Evolutionary conservation across 345 rosid genomes (phyloP).

Genomic region (Bretschneidera sinensis): DNA sequence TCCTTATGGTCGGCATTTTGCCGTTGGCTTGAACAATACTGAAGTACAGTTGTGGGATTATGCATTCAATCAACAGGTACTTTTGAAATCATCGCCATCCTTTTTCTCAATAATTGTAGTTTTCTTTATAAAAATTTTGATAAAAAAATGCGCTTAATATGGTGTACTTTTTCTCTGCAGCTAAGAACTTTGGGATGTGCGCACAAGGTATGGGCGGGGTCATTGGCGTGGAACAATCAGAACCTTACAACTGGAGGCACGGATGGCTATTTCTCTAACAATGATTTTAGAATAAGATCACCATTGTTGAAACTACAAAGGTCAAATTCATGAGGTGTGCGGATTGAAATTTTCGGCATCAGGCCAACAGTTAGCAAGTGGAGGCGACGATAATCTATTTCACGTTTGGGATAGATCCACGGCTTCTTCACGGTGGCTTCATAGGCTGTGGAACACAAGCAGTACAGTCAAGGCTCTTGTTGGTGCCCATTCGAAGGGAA

Average conservation of each 20-base stretch:
- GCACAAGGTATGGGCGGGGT: too few relatives aligned
- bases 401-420: slow-evolving; percentile 22
- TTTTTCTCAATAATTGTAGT: too few relatives aligned
- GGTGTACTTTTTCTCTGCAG: too few relatives aligned
- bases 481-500: slow-evolving; percentile 30
- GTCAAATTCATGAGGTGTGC: slow-evolving; percentile 35
- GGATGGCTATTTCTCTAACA: slow-evolving; percentile 30
- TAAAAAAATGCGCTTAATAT: too few relatives aligned
- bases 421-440: slow-evolving; percentile 37
- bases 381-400: slow-evolving; percentile 30
- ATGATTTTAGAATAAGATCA: slow-evolving; percentile 31
- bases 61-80: slow-evolving; percentile 22
- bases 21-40: too few relatives aligned
- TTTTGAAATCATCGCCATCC: too few relatives aligned
- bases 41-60: too few relatives aligned
- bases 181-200: too few relatives aligned
- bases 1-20: too few relatives aligned
- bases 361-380: slow-evolving; percentile 37
- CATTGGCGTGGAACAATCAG: too few relatives aligned
- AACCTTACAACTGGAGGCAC: slow-evolving; percentile 14
- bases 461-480: slow-evolving; percentile 40
- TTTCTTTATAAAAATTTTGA: too few relatives aligned
- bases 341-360: slow-evolving; percentile 43
- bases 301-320: slow-evolving; percentile 36
- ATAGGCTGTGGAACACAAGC: slow-evolving; percentile 31